Conservation (phyloP, 2,329 filamentous ascomycete genomes). For the Calonectria pseudoreteaudii region DNA sequence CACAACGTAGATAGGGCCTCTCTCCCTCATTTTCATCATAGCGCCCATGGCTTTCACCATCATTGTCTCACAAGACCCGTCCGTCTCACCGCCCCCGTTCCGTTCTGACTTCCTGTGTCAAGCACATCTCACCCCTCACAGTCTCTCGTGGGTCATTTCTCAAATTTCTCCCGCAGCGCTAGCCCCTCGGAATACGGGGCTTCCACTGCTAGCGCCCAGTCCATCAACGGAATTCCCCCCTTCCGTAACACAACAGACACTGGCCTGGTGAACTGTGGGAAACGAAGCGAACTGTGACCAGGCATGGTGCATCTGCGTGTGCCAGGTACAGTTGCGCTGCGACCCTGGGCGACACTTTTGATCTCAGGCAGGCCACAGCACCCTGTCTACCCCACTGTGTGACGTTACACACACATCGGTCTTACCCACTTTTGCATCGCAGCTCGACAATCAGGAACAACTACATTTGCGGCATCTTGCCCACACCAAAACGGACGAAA, state of each 20-base stretch:
- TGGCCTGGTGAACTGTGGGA: slow-evolving; percentile 27
- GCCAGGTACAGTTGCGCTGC: neutral
- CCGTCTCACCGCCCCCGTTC: neutral
- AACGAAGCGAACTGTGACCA: slow-evolving; percentile 26
- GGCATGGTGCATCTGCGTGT: neutral
- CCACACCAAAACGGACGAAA: neutral
- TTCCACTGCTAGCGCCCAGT: slow-evolving; percentile 41
- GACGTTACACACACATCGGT: neutral
- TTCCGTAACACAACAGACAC: slow-evolving; percentile 35
- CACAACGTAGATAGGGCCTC: neutral
- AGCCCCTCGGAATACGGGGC: slow-evolving; percentile 38
- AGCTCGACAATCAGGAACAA: neutral
- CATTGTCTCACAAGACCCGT: neutral
- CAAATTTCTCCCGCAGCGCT: slow-evolving; percentile 29
- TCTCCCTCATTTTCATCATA: neutral
- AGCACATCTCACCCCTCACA: neutral
- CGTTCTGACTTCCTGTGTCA: neutral
- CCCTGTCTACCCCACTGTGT: neutral
- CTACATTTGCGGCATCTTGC: slow-evolving; percentile 12
- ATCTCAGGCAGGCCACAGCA: neutral
- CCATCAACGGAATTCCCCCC: slow-evolving; percentile 36
- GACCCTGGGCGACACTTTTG: neutral
- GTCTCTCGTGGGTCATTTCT: slow-evolving; percentile 11
- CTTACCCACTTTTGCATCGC: neutral
- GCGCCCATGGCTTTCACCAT: neutral